These are phyloP conservation scores for Puccinia hordei DNA, from an alignment of 1,284 basidiomycete species.

Conservation along the genomic window DNA sequence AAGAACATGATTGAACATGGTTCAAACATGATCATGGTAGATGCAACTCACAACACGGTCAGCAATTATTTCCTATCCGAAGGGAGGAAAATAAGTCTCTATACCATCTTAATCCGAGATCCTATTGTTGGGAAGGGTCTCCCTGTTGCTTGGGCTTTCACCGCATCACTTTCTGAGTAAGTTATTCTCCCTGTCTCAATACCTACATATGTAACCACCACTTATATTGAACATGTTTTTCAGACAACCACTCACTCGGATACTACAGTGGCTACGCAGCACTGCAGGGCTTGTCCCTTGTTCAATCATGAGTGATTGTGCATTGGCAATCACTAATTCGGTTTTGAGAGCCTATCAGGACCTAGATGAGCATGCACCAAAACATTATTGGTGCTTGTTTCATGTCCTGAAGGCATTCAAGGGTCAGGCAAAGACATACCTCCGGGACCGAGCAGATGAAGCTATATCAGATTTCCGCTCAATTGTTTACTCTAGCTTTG, in stretches of 20 bases:
- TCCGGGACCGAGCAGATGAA: background rate
- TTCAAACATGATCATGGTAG: background rate
- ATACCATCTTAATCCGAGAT: background rate
- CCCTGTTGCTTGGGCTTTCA: background rate
- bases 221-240: background rate
- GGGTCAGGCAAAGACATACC: background rate
- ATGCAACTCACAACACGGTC: conserved; percentile 1
- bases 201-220: too few relatives aligned
- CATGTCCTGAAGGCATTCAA: conserved; percentile 1
- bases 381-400: background rate
- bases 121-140: background rate
- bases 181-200: background rate
- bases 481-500: background rate
- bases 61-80: background rate
- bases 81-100: background rate
- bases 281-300: background rate
- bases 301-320: background rate
- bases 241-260: background rate
- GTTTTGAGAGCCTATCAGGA: background rate
- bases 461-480: background rate
- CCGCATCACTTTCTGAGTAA: background rate
- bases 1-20: background rate
- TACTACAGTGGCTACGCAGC: background rate
- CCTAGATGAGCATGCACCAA: background rate
- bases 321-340: background rate